Percentiles rank a stretch among this genome's conserved stretches.
Conservation (phyloP, 2,329 filamentous ascomycete species). For the Cercospora zeina region DNA sequence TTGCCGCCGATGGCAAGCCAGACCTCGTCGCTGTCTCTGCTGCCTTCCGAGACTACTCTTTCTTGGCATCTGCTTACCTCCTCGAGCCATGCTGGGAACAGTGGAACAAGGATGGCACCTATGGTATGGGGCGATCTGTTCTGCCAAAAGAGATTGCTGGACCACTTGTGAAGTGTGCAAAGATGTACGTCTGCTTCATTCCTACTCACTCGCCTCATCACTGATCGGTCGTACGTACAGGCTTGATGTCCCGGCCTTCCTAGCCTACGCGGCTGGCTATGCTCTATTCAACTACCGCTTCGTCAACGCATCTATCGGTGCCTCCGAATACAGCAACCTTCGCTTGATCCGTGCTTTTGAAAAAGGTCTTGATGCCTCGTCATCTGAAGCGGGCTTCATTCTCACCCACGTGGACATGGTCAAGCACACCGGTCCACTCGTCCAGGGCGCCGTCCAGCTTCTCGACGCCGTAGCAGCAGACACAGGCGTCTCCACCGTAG, state of each 20-base stretch:
- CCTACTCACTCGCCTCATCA: too few species aligned
- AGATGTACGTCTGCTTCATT: conserved; percentile 66
- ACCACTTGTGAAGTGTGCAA: conserved; percentile 79
- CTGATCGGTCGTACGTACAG: conserved; percentile 41
- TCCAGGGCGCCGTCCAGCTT: conserved; percentile 69
- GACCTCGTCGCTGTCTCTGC: conserved; percentile 81
- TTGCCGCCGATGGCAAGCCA: conserved; percentile 58
- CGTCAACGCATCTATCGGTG: conserved; percentile 56
- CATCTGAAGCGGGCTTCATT: conserved; percentile 94
- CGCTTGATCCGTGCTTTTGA: conserved; percentile 90
- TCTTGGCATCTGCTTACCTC: conserved; percentile 83
- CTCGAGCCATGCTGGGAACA: conserved; percentile 87
- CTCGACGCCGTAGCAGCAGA: conserved; percentile 55
- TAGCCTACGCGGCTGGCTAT: conserved; percentile 74
- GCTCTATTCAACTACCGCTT: conserved; percentile 64
- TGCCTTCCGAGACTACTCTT: conserved; percentile 87
- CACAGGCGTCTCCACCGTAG: conserved; percentile 25
- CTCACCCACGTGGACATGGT: conserved; percentile 96
- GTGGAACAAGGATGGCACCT: conserved; percentile 61
- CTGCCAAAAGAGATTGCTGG: conserved; percentile 74
- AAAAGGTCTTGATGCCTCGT: conserved; percentile 78
- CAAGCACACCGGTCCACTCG: conserved; percentile 74
- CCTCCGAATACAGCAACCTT: conserved; percentile 61
- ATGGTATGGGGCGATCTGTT: conserved; percentile 73
- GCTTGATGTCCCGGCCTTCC: conserved; percentile 81